phyloP scores from a whole-genome alignment of 2,329 filamentous ascomycete species.

The Fusarium sp. region DNA sequence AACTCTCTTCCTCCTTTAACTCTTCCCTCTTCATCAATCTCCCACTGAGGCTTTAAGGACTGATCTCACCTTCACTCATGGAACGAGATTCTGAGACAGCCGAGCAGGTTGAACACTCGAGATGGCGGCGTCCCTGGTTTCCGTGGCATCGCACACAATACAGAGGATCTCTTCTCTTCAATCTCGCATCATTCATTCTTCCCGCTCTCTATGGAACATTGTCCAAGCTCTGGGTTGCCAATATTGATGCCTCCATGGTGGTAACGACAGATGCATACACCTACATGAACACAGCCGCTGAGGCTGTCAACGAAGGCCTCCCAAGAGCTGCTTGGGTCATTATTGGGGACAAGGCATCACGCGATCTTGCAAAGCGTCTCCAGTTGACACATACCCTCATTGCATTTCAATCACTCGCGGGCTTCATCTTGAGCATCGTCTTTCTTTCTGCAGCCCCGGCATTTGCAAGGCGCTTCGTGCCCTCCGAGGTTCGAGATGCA shows the following conservation, averaged over 20 bases:
- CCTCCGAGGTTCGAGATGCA: constrained; percentile 62
- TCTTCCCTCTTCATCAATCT: background rate
- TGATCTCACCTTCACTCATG: background rate
- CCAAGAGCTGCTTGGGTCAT: constrained; percentile 75
- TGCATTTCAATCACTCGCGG: constrained; percentile 67
- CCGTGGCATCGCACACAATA: constrained; percentile 52
- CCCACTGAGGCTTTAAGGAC: background rate
- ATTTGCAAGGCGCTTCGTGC: constrained; percentile 72
- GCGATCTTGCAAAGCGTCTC: constrained; percentile 62
- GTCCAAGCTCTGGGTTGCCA: constrained; percentile 76
- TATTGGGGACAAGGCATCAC: constrained; percentile 71
- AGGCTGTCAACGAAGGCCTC: constrained; percentile 79
- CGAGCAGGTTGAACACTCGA: background rate
- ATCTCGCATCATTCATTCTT: constrained; percentile 69
- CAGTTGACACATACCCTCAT: constrained; percentile 71
- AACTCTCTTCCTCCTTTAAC: background rate
- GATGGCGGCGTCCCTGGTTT: background rate
- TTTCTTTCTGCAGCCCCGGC: constrained; percentile 64
- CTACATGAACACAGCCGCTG: constrained; percentile 73
- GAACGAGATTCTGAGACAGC: constrained; percentile 1
- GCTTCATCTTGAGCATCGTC: constrained; percentile 67
- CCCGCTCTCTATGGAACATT: constrained; percentile 75
- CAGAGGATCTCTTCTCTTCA: constrained; percentile 69
- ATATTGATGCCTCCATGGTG: constrained; percentile 66
- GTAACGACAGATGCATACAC: constrained; percentile 64